Base-by-base conservation (phyloP, 345 rosid species). In the Abelmoschus esculentus region DNA sequence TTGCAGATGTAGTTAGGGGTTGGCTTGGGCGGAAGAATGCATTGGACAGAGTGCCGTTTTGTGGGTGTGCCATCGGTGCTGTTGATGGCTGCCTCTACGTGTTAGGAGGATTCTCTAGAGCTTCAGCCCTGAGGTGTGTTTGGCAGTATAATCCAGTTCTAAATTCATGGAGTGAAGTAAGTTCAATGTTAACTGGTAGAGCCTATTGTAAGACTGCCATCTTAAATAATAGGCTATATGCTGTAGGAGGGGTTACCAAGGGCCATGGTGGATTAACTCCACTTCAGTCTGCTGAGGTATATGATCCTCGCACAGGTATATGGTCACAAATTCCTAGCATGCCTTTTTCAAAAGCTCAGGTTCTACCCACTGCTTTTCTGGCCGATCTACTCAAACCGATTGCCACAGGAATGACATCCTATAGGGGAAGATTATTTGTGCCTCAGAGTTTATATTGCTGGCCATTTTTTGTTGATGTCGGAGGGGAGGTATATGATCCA, bases 1-100 rank as follows among this genome's bases (percentile, higher is more conserved):
- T 93, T 71, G 84, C 82, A 42, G 91, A 87, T 71, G 80, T 79
- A 9, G 61, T 90, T 59, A 82, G 85, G 82, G 87, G 86, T 14
- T 89, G 93, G 84, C 85, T 93, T 9, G 87, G 93, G 40, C 79
- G 78, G 79, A 90, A 77, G 58, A 86, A 82, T 6, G 29, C 76
- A 2, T 54, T 79, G 55, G 86, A 83, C 62, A 85, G 76, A 44
- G 79, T 80, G 86, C 85, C 90, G 0, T 89, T 85, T 58, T 85
- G 96, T 72, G 98, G 98, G 0, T 87, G 92, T 49, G 84, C 97
- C 12, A 84, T 93, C 66, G 91, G 87, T 4, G 85, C 91, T 0
- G 83, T 87, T 59, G 88, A 83, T 71, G 97, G 97, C 5, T 84
- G 85, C 56, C 96, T 93, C 60, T 93, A 87, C 70, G 93, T 90